Base-by-base conservation (phyloP, 2,329 filamentous ascomycete genomes). In the Aspergillus persii region DNA sequence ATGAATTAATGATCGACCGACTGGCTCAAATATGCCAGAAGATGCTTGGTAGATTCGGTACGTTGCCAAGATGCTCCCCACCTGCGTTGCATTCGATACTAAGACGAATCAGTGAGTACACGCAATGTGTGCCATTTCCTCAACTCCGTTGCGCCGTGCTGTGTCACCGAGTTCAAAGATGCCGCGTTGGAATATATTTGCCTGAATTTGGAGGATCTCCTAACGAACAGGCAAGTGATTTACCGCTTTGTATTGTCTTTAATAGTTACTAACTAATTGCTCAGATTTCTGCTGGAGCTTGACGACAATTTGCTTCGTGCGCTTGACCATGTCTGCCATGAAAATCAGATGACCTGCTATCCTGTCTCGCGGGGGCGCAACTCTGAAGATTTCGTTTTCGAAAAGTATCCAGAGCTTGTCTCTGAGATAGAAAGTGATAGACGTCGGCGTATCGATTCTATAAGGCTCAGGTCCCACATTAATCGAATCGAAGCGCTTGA, bases 1-100 rank as follows among this genome's bases (percentile, higher is more conserved):
- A 99, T 71, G 94, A 99, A 74, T 79, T 99, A 58, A 97, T 99
- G 93, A 83, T 99, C 50, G 92, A 97, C 71, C 85, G 93, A 6
- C 79, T 99, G 4, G 92, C 91, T 4, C 91, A 96, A 72, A 87
- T 96, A 30, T 98, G 95, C 73, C 95, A 99, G 72, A 87, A 85
- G 59, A 78, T 92, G 26, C 84, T 98, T 60, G 93, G 92, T 39
- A 86, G 85, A 53, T 96, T 95, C 75, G 86, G 84, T 86, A 73
- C 69, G 80, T 76, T 50, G n/a, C 26, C 7, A 15, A 18, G n/a
- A 30, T 29, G 29, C 23, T 36, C 39, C 48, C 7, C 15, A 8
- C 8, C 36, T 44, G 51, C 23, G 58, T n/a, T 58, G 50, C 29
- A 15, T 47, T 48, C 33, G 53, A 62, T 56, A 58, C 66, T 71